Evolutionary conservation across 2,329 filamentous ascomycete species (phyloP), one percentile per base, ranked within the genome.

Genomic region (Verruconis gallopava): DNA sequence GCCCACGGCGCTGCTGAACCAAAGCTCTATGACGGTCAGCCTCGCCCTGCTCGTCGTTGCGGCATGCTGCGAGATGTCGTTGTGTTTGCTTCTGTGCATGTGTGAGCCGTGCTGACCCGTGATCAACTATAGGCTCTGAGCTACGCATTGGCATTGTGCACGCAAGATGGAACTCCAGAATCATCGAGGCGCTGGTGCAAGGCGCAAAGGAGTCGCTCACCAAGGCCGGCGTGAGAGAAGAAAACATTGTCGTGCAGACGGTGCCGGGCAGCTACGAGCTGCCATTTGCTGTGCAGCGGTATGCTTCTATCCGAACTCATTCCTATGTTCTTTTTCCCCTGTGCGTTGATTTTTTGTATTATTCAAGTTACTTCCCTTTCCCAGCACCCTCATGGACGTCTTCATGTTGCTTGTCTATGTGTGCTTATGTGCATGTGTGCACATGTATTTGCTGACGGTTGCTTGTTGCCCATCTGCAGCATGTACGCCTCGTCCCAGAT

Each of bases 181-280:
- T 98, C 59, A 94, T 96, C 62, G 78, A 83, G 45, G 78, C 85
- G 41, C 77, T 98, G 44, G 72, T 98, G 47, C 69, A 73, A 40
- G 91, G 91, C 49, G 77, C 84, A 36, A 84, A 81, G 63, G 79
- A 80, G 53, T 80, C 80, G 57, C 77, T 98, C 43, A 66, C 80
- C 22, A 74, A 74, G 34, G 77, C 80, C 41, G 91, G 91, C 43
- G 89, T 98, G 44, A 78, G 78, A 59, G 78, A 86, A 55, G 77
- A 82, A 54, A 93, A 95, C 62, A 93, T 98, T 55, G 76, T 88
- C 42, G 67, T 88, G 30, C 82, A 95, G 66, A 84, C 80, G 39
- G 91, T 96, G 22, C 91, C 91, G 0, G 91, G 91, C 41, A 84
- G 83, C 49, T 98, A 93, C 73, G 91, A 98, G 66, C 72, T 98